Base-by-base conservation (phyloP, 768 basidiomycete species). In the Gymnopilus junonius region DNA sequence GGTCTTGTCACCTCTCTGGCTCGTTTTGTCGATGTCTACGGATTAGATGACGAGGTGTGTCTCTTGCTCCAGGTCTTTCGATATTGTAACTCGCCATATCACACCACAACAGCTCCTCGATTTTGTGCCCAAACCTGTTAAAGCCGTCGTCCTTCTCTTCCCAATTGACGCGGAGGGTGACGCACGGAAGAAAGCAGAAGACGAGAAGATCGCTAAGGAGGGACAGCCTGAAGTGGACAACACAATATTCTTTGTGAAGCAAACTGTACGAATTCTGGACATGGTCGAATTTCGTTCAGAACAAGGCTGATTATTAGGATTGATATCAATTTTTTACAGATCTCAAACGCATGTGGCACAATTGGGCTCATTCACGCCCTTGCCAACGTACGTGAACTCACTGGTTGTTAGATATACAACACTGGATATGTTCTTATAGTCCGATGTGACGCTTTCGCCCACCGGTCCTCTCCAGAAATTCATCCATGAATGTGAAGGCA, bases 111-210 rank as follows among this genome's bases (percentile, higher is more conserved):
- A 97, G 85, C 82, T 95, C 34, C 85, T 97, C 2, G 76, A 61
- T 0, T 81, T 93, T 71, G 89, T 96, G 0, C 81, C 90, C 0
- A 73, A 82, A 64, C 94, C 91, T 0, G 91, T 91, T 35, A 90
- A 91, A 70, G 96, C 96, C 0, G 85, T 97, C 8, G 78, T 97
- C 6, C 79, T 97, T 5, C 83, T 97, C 23, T 99, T 97, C 76
- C 95, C 96, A 0, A 83, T 85, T 1, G 74, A 74, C 17, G 74
- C 86, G 11, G 83, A 85, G 17, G 70, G 69, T 11, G 83, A 81
- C 42, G 71, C 62, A 4, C 82, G 79, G 42, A 79, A 87, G 43
- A 79, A 79, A 42, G 77, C 79, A 46, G 91, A 94, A 64, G 93
- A 95, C 65, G 75, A 75, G 43, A 72, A 74, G 67, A 83, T 91